Evolutionary conservation across 352 stramenopile species (phyloP), one percentile per base, ranked within the genome.

Genomic region (Phytophthora sansomeana): DNA sequence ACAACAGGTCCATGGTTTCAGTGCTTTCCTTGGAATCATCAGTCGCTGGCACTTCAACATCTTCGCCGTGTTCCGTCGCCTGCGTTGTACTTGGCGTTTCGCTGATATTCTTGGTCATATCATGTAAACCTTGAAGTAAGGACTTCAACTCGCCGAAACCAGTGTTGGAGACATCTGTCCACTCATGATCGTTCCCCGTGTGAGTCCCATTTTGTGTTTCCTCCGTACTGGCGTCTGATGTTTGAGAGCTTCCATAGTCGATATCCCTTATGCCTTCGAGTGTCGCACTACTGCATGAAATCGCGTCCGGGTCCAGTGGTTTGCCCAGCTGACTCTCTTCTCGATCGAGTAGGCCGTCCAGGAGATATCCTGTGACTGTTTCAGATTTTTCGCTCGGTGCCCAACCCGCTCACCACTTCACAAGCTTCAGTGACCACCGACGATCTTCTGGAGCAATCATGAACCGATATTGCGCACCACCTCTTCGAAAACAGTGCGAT

Each of bases 401-500:
- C 52, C 52, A 59, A 8, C 52, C 33, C n/a, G 35, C 50, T 21
- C 52, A 59, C 52, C 0, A 58, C 10, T 9, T 4, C 33, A 36
- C 49, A 11, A 33, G 7, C 14, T 8, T 14, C 19, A 24, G 30
- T 16, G 33, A 43, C 57, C 57, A 76, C 4, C 57, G 13, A 0
- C 50, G 0, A 1, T 58, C 28, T 11, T 57, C 38, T 3, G 52
- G 54, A 13, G 53, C 68, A 57, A 72, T 72, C 53, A 76, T 76
- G 16, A 72, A 76, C 2, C 44, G 21, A 26, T 72, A 69, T 26
- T 72, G 62, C 3, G 63, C 62, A 3, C 48, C 51, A 13, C 67
- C 55, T 30, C 56, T 19, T n/a, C 29, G 35, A 48, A 66, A 48
- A 21, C 47, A 66, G 21, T 54, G 48, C 1, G 41, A 67, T 1